Evolutionary conservation across 208 protist genomes (phyloP).

Genomic region (Crithidia thermophila): DNA sequence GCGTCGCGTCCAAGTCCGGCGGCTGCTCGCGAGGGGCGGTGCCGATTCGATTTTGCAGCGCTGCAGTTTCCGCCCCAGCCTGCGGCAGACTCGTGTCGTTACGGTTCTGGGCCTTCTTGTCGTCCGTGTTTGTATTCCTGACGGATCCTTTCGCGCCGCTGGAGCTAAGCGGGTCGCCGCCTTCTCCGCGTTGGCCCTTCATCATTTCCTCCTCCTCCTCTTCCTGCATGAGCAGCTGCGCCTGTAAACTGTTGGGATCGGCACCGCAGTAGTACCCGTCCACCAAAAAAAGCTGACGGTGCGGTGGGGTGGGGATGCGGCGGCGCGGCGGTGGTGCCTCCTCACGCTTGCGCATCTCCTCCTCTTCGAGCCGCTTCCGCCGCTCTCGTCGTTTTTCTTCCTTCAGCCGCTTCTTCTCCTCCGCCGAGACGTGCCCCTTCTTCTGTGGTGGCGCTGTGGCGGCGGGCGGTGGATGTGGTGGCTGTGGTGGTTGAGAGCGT

Average conservation of each 20-base stretch:
- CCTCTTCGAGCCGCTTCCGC: not conserved
- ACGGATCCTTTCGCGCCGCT: too few species aligned
- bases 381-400: not conserved
- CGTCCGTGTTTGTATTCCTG: too few species aligned
- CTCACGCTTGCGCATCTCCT: not conserved
- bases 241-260: not conserved
- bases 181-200: not conserved
- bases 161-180: not conserved
- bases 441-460: not conserved
- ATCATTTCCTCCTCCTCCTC: not conserved
- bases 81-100: not conserved
- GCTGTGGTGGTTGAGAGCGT: too few species aligned
- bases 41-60: constrained; percentile 9
- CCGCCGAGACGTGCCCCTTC: not conserved
- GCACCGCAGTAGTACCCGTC: constrained; percentile 6
- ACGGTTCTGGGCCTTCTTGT: too few species aligned
- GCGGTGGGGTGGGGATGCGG: constrained; percentile 35
- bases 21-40: not conserved
- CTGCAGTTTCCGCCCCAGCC: not conserved
- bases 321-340: constrained; percentile 9
- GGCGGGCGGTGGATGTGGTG: not conserved
- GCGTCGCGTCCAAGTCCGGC: not conserved
- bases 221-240: not conserved
- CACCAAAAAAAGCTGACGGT: constrained; percentile 51
- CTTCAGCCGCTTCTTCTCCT: not conserved